Percentiles rank a stretch among this genome's conserved stretches.
Conservation (phyloP, 371 early-diverging fungal genomes). For the Lichtheimia hyalospora region DNA sequence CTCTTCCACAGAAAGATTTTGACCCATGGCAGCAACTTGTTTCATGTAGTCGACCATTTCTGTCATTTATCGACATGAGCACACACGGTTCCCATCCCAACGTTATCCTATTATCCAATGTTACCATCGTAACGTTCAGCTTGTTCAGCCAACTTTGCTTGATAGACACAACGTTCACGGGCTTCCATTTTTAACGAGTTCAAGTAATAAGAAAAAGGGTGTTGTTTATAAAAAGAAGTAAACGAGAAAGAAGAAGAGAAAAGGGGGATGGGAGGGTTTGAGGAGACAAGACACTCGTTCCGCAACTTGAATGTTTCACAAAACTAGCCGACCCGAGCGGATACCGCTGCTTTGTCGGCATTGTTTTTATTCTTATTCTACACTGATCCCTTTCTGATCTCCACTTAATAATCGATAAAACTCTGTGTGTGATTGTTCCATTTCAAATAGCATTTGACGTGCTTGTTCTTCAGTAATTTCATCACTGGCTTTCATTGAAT, state of each 20-base stretch:
- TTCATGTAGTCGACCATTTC: constrained; percentile 97
- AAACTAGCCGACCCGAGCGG: not conserved
- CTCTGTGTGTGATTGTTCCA: constrained; percentile 75
- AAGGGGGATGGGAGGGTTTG: constrained; percentile 2
- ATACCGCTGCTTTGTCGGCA: not conserved
- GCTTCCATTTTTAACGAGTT: not conserved
- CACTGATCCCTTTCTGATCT: constrained; percentile 25
- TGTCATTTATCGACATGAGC: constrained; percentile 24
- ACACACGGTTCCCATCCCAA: too few species aligned
- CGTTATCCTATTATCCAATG: too few species aligned
- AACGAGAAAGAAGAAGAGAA: not conserved
- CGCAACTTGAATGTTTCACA: not conserved
- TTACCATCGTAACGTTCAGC: constrained; percentile 96
- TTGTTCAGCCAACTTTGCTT: constrained; percentile 99
- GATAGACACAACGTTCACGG: constrained; percentile 60
- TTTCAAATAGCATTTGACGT: constrained; percentile 91
- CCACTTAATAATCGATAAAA: constrained; percentile 64
- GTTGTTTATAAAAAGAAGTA: not conserved
- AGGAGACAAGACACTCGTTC: not conserved
- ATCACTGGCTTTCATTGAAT: constrained; percentile 91
- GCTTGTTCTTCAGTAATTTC: constrained; percentile 86
- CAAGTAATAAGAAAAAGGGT: not conserved
- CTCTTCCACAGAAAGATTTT: constrained; percentile 93
- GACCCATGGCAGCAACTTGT: constrained; percentile 66
- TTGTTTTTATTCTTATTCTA: not conserved